Conservation (phyloP, 768 basidiomycete species). For the Leccinum sublutescens region DNA sequence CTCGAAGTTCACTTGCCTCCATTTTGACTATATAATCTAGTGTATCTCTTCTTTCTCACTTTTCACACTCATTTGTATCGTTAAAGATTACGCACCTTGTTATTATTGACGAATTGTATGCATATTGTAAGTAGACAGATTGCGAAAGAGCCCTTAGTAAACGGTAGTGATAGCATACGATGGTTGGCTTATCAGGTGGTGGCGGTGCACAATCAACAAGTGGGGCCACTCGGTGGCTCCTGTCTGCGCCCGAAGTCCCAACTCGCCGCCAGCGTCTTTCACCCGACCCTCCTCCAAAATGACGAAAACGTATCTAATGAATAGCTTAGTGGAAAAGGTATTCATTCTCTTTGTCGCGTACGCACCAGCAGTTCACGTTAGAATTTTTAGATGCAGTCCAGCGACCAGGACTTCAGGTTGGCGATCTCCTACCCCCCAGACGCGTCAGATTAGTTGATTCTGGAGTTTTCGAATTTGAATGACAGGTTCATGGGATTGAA, state of each 20-base stretch:
- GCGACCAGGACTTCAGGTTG: constrained; percentile 88
- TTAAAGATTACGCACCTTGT: constrained; percentile 1
- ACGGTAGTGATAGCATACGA: too few species aligned
- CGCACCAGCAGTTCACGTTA: constrained; percentile 3
- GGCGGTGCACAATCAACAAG: constrained; percentile 12
- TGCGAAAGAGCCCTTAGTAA: too few species aligned
- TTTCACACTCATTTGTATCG: constrained; percentile 2
- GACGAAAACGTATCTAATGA: constrained; percentile 87
- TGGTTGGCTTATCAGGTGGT: background rate
- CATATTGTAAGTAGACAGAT: background rate
- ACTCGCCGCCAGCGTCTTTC: constrained; percentile 1
- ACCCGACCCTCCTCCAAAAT: constrained; percentile 40
- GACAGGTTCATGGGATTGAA: constrained; percentile 96
- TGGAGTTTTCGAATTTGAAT: constrained; percentile 11
- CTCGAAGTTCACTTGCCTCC: background rate
- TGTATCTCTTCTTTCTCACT: background rate
- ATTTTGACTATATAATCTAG: background rate
- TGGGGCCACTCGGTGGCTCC: constrained; percentile 17
- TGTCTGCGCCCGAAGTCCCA: constrained; percentile 12
- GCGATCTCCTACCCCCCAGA: constrained; percentile 17
- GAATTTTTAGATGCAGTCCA: constrained; percentile 73
- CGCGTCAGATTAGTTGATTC: constrained; percentile 18
- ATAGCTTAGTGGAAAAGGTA: constrained; percentile 80
- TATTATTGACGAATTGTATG: background rate
- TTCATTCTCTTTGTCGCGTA: background rate